phyloP scores from a whole-genome alignment of 2,329 filamentous ascomycete genomes.

The Hirsutella minnesotensis region DNA sequence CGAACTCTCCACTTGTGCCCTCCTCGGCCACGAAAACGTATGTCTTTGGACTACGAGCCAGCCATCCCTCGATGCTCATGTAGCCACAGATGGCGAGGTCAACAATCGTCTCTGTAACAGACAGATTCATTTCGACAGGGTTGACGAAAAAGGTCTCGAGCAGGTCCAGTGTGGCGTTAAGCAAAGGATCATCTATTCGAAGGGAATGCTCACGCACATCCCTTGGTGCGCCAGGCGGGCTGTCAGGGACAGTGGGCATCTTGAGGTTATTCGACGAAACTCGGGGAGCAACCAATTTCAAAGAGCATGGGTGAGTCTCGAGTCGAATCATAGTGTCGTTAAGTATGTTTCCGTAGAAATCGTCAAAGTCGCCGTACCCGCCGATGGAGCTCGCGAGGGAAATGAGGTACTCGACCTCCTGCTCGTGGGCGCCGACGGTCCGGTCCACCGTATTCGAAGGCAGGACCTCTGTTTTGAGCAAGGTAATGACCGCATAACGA shows the following conservation, averaged over 20 bases:
- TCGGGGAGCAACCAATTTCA: constrained; percentile 53
- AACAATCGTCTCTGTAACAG: constrained; percentile 71
- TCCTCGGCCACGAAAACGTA: constrained; percentile 38
- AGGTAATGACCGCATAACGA: constrained; percentile 66
- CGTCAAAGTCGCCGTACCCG: constrained; percentile 57
- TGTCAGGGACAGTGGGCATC: constrained; percentile 41
- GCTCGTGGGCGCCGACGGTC: constrained; percentile 63
- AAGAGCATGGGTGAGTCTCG: constrained; percentile 62
- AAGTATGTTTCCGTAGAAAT: constrained; percentile 59
- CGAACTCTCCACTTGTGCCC: neutral
- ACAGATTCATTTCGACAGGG: constrained; percentile 80
- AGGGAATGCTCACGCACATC: constrained; percentile 51
- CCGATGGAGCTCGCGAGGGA: constrained; percentile 56
- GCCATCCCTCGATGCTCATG: constrained; percentile 81
- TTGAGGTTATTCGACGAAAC: constrained; percentile 44
- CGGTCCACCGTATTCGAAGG: constrained; percentile 42
- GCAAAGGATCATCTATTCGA: constrained; percentile 47
- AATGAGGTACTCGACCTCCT: constrained; percentile 63
- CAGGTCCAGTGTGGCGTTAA: constrained; percentile 56
- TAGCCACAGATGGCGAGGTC: constrained; percentile 76
- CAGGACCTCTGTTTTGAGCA: constrained; percentile 56
- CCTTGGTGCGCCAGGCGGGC: constrained; percentile 47
- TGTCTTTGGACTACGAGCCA: constrained; percentile 58
- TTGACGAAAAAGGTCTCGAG: constrained; percentile 79
- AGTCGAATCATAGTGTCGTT: constrained; percentile 59